Percentiles rank a stretch among this genome's conserved stretches.
These are phyloP conservation scores for Fraxinus xanthoxyloides DNA, from an alignment of 305 asterid species.

Conservation along the genomic window DNA sequence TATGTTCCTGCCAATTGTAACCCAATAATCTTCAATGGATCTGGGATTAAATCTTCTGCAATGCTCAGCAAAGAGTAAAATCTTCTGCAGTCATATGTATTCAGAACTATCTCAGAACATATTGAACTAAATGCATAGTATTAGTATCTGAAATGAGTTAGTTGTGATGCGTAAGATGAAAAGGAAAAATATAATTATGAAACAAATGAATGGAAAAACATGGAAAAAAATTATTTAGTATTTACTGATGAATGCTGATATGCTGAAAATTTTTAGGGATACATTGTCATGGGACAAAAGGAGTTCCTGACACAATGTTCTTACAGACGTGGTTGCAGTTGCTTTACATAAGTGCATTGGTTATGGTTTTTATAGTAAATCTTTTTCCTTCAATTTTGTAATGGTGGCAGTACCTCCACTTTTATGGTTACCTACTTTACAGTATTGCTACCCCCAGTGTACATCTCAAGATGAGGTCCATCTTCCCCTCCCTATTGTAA, in stretches of 20 bases:
- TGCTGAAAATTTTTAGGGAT: not conserved
- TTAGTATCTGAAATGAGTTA: not conserved
- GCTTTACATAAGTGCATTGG: not conserved
- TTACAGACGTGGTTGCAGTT: not conserved
- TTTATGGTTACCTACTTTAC: not conserved
- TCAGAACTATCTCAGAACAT: not conserved
- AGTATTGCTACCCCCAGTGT: not conserved
- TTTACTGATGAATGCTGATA: not conserved
- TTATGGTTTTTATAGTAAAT: not conserved
- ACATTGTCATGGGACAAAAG: not conserved
- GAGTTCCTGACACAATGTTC: not conserved
- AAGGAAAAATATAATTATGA: not conserved
- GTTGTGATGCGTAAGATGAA: not conserved
- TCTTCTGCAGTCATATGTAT: conserved; percentile 8
- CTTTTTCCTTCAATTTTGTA: not conserved
- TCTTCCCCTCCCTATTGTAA: not conserved
- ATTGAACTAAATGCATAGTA: not conserved
- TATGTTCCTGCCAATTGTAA: not conserved
- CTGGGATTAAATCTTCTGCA: not conserved
- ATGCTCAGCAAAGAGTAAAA: not conserved
- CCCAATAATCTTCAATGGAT: not conserved
- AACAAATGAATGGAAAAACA: not conserved
- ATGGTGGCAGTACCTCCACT: not conserved
- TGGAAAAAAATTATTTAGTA: not conserved
- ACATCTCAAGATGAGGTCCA: not conserved